Conservation (phyloP, 163 green algal species). For the Scenedesmus sp. region DNA sequence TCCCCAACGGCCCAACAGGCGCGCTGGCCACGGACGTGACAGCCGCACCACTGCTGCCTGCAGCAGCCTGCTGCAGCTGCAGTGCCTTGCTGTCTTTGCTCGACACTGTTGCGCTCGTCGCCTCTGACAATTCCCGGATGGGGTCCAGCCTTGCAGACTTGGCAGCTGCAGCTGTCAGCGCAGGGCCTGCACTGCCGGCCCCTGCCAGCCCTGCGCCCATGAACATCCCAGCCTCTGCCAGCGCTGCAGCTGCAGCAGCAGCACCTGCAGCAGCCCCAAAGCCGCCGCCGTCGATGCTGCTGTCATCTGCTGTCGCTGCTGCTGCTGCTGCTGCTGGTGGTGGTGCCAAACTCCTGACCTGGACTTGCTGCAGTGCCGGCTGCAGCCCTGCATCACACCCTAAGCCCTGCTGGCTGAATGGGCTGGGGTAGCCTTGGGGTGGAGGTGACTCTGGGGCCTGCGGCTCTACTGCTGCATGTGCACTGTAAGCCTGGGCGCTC, state of each 20-base stretch:
- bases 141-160: neutral
- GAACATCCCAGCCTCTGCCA: neutral
- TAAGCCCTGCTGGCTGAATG: neutral
- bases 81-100: neutral
- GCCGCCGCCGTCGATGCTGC: neutral
- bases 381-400: neutral
- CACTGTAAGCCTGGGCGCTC: neutral
- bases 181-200: neutral
- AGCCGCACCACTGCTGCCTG: neutral
- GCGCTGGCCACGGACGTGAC: neutral
- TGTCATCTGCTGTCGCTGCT: neutral
- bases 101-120: neutral
- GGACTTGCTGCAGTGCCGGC: neutral
- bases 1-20: neutral
- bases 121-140: constrained; percentile 14
- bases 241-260: neutral
- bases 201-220: neutral
- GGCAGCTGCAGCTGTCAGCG: neutral
- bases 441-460: neutral
- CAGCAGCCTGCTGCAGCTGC: neutral
- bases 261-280: neutral
- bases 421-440: constrained; percentile 1
- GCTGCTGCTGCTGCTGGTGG: neutral
- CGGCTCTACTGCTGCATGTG: neutral
- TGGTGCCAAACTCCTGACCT: neutral